Conservation (phyloP, 2,329 filamentous ascomycete species). For the Aspergillus clavatus region DNA sequence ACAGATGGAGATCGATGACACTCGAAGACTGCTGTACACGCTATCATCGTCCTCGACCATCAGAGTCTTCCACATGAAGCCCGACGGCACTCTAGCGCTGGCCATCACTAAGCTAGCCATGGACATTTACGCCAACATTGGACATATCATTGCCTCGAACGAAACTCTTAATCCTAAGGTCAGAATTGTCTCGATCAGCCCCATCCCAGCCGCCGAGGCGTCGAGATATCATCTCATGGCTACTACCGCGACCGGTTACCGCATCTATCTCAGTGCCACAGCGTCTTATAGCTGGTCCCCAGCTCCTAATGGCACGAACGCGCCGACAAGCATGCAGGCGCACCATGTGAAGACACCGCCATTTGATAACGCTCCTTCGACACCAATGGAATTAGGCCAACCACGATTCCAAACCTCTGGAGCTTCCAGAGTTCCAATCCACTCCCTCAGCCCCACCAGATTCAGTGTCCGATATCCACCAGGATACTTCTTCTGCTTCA, state of each 20-base stretch:
- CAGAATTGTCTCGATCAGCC: slow-evolving; percentile 75
- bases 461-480: slow-evolving; percentile 62
- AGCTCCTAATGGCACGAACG: slow-evolving; percentile 56
- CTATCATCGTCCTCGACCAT: slow-evolving; percentile 85
- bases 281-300: slow-evolving; percentile 57
- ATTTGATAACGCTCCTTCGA: slow-evolving; percentile 27
- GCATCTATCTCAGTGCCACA: slow-evolving; percentile 87
- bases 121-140: slow-evolving; percentile 64
- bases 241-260: slow-evolving; percentile 82
- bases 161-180: slow-evolving; percentile 68
- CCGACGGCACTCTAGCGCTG: slow-evolving; percentile 48
- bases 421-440: slow-evolving; percentile 48
- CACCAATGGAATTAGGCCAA: slow-evolving; percentile 24
- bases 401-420: slow-evolving; percentile 32
- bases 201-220: slow-evolving; percentile 78
- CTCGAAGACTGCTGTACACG: slow-evolving; percentile 81
- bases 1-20: slow-evolving; percentile 84
- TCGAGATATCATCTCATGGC: slow-evolving; percentile 84
- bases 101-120: slow-evolving; percentile 52
- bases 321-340: slow-evolving; percentile 95
- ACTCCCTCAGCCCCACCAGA: slow-evolving; percentile 38
- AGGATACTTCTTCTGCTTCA: slow-evolving; percentile 86
- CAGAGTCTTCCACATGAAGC: slow-evolving; percentile 81
- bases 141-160: slow-evolving; percentile 71
- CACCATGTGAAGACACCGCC: slow-evolving; percentile 95